Conservation (phyloP, 352 stramenopile species). For the Pythium apleroticum region DNA sequence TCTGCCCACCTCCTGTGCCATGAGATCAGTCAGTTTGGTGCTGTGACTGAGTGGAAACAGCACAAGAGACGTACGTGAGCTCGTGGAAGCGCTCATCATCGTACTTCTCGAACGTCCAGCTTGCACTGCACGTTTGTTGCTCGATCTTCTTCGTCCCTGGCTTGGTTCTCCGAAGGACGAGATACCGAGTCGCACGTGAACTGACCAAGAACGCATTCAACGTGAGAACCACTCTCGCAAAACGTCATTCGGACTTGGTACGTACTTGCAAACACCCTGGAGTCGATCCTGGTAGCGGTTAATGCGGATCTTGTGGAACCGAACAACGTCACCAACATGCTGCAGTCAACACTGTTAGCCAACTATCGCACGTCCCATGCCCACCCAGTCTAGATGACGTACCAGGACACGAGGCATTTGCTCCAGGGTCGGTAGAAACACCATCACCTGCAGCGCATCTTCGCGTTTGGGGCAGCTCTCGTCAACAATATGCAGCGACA, state of each 20-base stretch:
- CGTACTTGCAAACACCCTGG: constrained; percentile 60
- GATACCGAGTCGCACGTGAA: constrained; percentile 43
- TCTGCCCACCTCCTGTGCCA: constrained; percentile 46
- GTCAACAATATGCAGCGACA: constrained; percentile 68
- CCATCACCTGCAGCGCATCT: constrained; percentile 60
- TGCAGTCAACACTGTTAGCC: constrained; percentile 13
- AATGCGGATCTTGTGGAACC: constrained; percentile 75
- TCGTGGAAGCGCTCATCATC: constrained; percentile 43
- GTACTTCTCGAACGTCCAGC: constrained; percentile 62
- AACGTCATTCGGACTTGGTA: background rate
- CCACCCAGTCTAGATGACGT: constrained; percentile 7
- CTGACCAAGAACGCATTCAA: constrained; percentile 20
- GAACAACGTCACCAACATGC: constrained; percentile 75
- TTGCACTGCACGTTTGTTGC: constrained; percentile 45
- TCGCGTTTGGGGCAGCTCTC: constrained; percentile 53
- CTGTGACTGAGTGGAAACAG: background rate
- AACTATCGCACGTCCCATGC: background rate
- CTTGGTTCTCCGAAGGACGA: constrained; percentile 47
- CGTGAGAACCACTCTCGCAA: background rate
- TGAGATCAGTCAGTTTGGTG: background rate
- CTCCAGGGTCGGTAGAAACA: constrained; percentile 60
- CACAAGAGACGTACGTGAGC: constrained; percentile 23
- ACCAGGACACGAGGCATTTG: constrained; percentile 68
- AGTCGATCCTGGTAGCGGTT: constrained; percentile 57
- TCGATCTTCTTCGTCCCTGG: constrained; percentile 31